Conservation (phyloP, 2,329 filamentous ascomycete genomes). For the Penicillium sp. region DNA sequence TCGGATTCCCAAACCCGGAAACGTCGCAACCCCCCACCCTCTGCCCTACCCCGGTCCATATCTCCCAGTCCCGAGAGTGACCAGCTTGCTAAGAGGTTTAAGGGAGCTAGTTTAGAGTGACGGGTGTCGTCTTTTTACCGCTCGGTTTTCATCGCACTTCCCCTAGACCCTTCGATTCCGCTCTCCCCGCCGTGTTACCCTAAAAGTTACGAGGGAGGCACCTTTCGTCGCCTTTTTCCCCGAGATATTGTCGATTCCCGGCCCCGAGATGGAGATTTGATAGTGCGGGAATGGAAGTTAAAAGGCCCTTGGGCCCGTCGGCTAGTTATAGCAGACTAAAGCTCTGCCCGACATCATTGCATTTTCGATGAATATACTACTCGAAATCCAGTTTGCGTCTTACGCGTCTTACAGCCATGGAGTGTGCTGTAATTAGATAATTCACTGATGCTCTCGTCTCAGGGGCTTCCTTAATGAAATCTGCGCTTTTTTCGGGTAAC, state of each 20-base stretch:
- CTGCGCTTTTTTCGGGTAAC: neutral
- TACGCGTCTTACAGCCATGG: neutral
- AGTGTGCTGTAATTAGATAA: neutral
- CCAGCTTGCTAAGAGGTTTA: constrained; percentile 65
- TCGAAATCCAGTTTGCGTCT: neutral
- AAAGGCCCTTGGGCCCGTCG: neutral
- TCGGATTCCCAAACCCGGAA: constrained; percentile 35
- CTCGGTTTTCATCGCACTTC: constrained; percentile 10
- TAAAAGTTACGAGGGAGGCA: neutral
- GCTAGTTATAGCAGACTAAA: neutral
- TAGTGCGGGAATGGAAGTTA: neutral
- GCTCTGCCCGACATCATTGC: neutral
- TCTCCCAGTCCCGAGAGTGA: constrained; percentile 53
- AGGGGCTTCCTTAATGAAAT: neutral
- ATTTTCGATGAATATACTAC: neutral
- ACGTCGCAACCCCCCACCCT: constrained; percentile 23
- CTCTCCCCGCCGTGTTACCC: neutral
- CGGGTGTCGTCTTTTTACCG: constrained; percentile 15
- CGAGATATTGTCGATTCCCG: neutral
- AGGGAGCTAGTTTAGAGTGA: constrained; percentile 59
- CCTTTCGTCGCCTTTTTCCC: neutral
- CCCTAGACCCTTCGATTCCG: neutral
- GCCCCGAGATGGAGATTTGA: neutral
- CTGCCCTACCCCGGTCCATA: constrained; percentile 33
- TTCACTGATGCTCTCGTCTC: neutral